A percentile compares a stretch with the other conserved stretches of the same genome.
phyloP scores from a whole-genome alignment of 2,329 filamentous ascomycete genomes.

The Sodiomyces alkalinus region DNA sequence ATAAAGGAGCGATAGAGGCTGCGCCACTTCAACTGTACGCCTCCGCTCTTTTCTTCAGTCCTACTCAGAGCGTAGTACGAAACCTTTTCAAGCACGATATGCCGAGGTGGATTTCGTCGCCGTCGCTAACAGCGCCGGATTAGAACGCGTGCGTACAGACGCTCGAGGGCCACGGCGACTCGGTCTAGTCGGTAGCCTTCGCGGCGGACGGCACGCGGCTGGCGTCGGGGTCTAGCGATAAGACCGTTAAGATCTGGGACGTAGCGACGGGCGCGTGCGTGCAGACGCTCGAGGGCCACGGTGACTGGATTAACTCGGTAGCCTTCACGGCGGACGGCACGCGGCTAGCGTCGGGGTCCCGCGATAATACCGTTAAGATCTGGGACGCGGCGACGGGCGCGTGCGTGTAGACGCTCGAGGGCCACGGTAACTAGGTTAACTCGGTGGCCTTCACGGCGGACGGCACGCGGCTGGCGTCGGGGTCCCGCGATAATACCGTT shows the following conservation, averaged over 20 bases:
- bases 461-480: background rate
- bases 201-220: constrained; percentile 2
- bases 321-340: constrained; percentile 9
- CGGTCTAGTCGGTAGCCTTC: constrained; percentile 6
- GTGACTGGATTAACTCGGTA: constrained; percentile 3
- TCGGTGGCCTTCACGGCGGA: constrained; percentile 2
- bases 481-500: background rate
- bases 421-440: constrained; percentile 4
- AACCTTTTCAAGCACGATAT: constrained; percentile 7
- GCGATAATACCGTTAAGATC: background rate
- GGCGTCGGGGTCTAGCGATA: background rate
- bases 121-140: background rate
- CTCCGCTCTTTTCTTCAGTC: constrained; percentile 17
- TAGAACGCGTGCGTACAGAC: constrained; percentile 5
- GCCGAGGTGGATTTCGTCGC: constrained; percentile 7
- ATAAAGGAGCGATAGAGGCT: constrained; percentile 12
- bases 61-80: constrained; percentile 9
- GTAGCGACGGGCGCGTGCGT: background rate
- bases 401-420: constrained; percentile 7
- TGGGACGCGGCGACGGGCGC: background rate
- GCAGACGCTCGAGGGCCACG: constrained; percentile 1
- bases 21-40: constrained; percentile 18
- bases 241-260: constrained; percentile 1
- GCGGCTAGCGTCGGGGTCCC: constrained; percentile 6
- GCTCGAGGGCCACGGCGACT: constrained; percentile 8